Conservation (phyloP, 768 basidiomycete species). For the Mycena maculata region DNA sequence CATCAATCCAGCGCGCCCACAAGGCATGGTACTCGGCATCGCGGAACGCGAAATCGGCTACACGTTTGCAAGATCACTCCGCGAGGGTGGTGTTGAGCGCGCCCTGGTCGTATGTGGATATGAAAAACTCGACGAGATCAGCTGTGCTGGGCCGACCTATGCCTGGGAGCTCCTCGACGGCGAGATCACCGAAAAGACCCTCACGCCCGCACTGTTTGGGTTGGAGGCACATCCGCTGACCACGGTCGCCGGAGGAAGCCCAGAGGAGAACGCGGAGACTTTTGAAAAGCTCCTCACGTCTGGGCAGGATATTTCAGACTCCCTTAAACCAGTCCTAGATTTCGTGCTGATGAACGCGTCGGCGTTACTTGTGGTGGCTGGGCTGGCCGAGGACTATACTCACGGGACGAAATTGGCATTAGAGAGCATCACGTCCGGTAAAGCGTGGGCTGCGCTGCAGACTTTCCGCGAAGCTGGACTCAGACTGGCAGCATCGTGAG, state of each 20-base stretch:
- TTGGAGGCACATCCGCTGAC: conserved; percentile 75
- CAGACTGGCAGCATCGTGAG: not conserved
- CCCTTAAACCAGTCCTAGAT: conserved; percentile 74
- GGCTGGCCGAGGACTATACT: conserved; percentile 73
- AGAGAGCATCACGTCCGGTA: conserved; percentile 67
- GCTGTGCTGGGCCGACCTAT: conserved; percentile 89
- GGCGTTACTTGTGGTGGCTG: conserved; percentile 88
- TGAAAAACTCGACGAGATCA: conserved; percentile 95
- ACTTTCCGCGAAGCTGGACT: conserved; percentile 61
- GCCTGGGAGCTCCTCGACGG: conserved; percentile 86
- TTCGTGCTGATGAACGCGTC: conserved; percentile 94
- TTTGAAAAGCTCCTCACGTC: conserved; percentile 74
- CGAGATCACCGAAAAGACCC: conserved; percentile 65
- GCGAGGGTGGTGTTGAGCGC: conserved; percentile 78
- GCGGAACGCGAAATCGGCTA: conserved; percentile 83
- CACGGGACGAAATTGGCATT: conserved; percentile 79
- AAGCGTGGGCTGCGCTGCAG: conserved; percentile 68
- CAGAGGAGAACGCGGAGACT: conserved; percentile 82
- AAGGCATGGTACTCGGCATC: conserved; percentile 92
- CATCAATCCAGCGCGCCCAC: conserved; percentile 89
- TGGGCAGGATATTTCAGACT: conserved; percentile 64
- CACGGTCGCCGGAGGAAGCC: conserved; percentile 78
- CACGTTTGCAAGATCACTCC: conserved; percentile 82
- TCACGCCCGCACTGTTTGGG: conserved; percentile 85
- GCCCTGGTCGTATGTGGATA: conserved; percentile 94